Base-by-base conservation (phyloP, 345 rosid genomes). In the Barbarea vulgaris region DNA sequence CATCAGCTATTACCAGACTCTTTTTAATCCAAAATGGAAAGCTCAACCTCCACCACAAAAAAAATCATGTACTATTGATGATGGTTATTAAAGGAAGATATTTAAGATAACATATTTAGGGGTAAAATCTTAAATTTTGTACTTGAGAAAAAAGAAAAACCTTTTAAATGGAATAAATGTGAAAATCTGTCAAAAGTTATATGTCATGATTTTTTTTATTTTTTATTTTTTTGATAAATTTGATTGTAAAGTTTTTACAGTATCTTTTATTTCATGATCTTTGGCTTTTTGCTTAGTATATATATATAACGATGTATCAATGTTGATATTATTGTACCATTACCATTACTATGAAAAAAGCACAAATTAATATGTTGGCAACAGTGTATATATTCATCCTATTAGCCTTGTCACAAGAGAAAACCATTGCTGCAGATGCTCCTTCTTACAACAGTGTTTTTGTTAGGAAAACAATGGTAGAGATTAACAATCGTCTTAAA, bases 401-500 rank as follows among this genome's bases (percentile, higher is more conserved):
- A 8, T 17, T 72, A 28, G 22, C 17, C 0, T 31, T 63, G 52
- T 51, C 69, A 61, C 60, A 34, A 47, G 48, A 17, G 18, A 34
- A 59, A 34, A 39, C n/a, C 21, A 25, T 48, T 48, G 19, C 9
- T 42, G 55, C 37, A 42, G 18, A 68, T 17, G 17, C 44, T 56
- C 13, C 73, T 55, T 47, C 42, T 12, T 46, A 70, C 39, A 14
- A 31, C 14, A 6, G 68, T 37, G 34, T 34, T n/a, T 60, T 61
- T 0, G n/a, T n/a, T n/a, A n/a, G 22, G 10, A 72, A 50, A 72
- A 72, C 69, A 51, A 61, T 4, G 3, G 60, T 61, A 51, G 19
- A 60, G 59, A 52, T 73, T n/a, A 73, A 24, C 7, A 64, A 73
- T 73, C 65, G 50, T 46, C 77, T 74, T n/a, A 33, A 18, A 39